Evolutionary conservation across 2,329 filamentous ascomycete species (phyloP).

Genomic region (Aspergillus fumigatiaffinis): DNA sequence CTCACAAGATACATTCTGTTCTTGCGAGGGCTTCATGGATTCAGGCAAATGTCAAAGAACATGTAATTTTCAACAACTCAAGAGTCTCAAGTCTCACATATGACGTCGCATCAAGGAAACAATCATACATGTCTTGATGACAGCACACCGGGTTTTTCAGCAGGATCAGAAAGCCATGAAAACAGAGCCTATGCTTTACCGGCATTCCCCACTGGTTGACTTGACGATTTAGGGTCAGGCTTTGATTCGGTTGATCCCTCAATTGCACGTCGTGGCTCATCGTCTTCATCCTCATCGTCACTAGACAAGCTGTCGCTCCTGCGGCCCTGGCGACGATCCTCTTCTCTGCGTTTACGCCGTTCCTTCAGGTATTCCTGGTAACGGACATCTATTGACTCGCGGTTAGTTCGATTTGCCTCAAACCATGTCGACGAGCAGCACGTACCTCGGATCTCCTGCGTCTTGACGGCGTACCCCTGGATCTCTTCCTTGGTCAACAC

Average conservation of each 20-base stretch:
- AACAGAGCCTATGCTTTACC: constrained; percentile 3
- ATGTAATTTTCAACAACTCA: neutral
- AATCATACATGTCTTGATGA: neutral
- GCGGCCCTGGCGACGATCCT: constrained; percentile 37
- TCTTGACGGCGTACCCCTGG: constrained; percentile 77
- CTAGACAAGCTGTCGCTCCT: constrained; percentile 29
- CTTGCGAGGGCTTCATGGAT: neutral
- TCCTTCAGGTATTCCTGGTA: constrained; percentile 34
- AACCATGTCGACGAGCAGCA: constrained; percentile 5
- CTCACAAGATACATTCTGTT: neutral
- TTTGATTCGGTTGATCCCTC: constrained; percentile 27
- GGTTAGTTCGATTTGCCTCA: constrained; percentile 9
- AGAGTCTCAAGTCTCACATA: neutral
- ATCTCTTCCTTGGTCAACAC: constrained; percentile 88
- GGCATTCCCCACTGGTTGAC: constrained; percentile 1
- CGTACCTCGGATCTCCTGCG: constrained; percentile 74
- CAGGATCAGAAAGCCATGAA: neutral
- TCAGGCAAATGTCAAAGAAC: neutral
- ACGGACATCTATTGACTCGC: constrained; percentile 27
- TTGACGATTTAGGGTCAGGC: constrained; percentile 5
- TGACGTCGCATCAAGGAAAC: neutral
- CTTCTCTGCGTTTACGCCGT: constrained; percentile 40
- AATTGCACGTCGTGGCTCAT: constrained; percentile 26
- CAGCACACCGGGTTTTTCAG: neutral
- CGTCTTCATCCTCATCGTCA: constrained; percentile 35